Evolutionary conservation across 768 basidiomycete species (phyloP).

Genomic region (Russula vinacea): DNA sequence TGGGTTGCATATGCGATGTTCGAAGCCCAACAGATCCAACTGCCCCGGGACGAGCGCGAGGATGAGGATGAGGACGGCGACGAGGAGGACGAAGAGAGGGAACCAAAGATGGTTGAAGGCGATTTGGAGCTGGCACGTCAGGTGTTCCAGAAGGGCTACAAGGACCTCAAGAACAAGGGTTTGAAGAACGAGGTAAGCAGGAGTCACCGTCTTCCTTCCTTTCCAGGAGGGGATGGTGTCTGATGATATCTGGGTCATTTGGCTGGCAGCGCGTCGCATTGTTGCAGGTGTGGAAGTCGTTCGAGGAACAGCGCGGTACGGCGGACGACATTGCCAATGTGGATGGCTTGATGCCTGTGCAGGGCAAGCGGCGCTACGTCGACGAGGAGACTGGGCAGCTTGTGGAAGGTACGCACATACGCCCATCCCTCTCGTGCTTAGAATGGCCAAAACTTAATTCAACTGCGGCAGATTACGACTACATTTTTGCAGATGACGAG

Average conservation of each 20-base stretch:
- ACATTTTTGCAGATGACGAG: conserved; percentile 96
- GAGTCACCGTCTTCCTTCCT: too few relatives aligned
- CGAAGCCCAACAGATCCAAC: conserved; percentile 73
- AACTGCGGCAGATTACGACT: conserved; percentile 72
- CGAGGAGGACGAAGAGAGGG: conserved; percentile 46
- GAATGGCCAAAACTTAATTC: neutral
- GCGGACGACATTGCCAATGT: conserved; percentile 75
- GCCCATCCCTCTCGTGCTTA: neutral
- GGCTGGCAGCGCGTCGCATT: conserved; percentile 75
- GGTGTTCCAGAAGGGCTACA: conserved; percentile 86
- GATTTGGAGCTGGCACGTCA: conserved; percentile 65
- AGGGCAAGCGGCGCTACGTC: conserved; percentile 78
- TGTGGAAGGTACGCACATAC: conserved; percentile 66
- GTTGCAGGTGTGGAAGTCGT: conserved; percentile 92
- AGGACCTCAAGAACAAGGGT: conserved; percentile 73
- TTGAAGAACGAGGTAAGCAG: conserved; percentile 79
- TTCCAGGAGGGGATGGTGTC: conserved; percentile 8
- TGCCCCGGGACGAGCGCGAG: conserved; percentile 61
- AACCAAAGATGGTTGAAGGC: conserved; percentile 62
- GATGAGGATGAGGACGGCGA: conserved; percentile 64
- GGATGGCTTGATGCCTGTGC: conserved; percentile 89
- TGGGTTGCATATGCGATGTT: conserved; percentile 96
- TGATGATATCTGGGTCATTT: conserved; percentile 12
- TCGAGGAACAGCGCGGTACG: conserved; percentile 79
- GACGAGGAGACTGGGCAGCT: conserved; percentile 82